Percentiles rank a stretch among this genome's conserved stretches.
Conservation (phyloP, 257 asterid genomes). For the Striga asiatica region DNA sequence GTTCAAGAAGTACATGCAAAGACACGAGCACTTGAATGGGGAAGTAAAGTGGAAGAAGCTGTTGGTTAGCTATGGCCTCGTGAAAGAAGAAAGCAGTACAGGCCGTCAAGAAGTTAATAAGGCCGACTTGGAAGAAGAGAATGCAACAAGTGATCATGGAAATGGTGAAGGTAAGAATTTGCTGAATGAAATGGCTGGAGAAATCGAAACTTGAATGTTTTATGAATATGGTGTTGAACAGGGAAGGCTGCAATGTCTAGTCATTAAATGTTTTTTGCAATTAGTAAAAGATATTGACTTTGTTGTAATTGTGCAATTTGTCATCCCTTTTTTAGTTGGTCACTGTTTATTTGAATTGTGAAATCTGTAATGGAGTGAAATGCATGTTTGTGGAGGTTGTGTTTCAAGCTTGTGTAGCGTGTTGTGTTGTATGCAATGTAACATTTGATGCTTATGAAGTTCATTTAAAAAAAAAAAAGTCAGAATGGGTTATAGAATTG, state of each 20-base stretch:
- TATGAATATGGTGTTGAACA: too few relatives aligned
- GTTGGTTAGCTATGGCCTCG: constrained; percentile 36
- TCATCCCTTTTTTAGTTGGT: not conserved
- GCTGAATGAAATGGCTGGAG: constrained; percentile 8
- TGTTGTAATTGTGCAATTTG: not conserved
- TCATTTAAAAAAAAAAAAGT: too few relatives aligned
- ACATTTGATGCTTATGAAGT: too few relatives aligned
- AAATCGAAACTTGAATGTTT: constrained; percentile 14
- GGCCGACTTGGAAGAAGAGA: constrained; percentile 8
- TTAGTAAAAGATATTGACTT: not conserved
- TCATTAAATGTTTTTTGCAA: not conserved
- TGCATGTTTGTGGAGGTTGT: not conserved
- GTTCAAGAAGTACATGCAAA: constrained; percentile 51
- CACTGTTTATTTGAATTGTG: not conserved
- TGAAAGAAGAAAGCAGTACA: constrained; percentile 24
- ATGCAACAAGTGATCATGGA: constrained; percentile 9
- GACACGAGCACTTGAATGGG: constrained; percentile 38
- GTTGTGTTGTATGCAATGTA: too few relatives aligned
- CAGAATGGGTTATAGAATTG: too few relatives aligned
- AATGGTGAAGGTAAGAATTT: constrained; percentile 11
- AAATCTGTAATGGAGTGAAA: constrained; percentile 1
- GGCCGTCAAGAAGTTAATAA: constrained; percentile 6
- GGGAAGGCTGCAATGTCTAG: too few relatives aligned
- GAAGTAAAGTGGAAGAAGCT: constrained; percentile 50
- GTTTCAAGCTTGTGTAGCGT: too few relatives aligned